Percentiles rank a stretch among this genome's conserved stretches.
Conservation (phyloP, 2,329 filamentous ascomycete species). For the Cladosporium sp. region DNA sequence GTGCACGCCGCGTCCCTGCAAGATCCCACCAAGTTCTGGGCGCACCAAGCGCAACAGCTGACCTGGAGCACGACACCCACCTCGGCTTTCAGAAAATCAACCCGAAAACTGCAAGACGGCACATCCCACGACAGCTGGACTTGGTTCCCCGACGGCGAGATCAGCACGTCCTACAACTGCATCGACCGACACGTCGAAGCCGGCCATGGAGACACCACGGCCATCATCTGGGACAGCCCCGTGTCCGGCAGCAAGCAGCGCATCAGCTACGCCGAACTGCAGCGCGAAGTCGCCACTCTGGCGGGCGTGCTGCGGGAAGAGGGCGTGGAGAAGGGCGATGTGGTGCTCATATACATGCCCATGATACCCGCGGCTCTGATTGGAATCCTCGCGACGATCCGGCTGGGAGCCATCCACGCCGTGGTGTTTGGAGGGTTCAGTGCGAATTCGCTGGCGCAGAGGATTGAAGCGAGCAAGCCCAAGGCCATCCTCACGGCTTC, state of each 20-base stretch:
- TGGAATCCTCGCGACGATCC: conserved; percentile 74
- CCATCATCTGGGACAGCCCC: conserved; percentile 84
- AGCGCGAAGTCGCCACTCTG: conserved; percentile 74
- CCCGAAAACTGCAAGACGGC: conserved; percentile 61
- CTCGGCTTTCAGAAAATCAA: conserved; percentile 54
- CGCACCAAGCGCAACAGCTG: conserved; percentile 58
- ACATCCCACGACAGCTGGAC: conserved; percentile 70
- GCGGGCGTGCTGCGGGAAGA: conserved; percentile 79
- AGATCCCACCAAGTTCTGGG: conserved; percentile 35
- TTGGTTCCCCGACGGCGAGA: conserved; percentile 86
- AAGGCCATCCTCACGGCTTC: conserved; percentile 79
- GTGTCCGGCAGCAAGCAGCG: conserved; percentile 70
- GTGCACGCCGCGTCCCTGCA: conserved; percentile 31
- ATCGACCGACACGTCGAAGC: conserved; percentile 81
- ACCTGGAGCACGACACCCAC: conserved; percentile 77
- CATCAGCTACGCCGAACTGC: conserved; percentile 70
- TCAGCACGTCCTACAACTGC: conserved; percentile 90
- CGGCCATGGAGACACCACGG: conserved; percentile 68
- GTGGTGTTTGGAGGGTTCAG: conserved; percentile 95
- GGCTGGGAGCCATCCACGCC: conserved; percentile 82
- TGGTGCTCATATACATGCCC: conserved; percentile 92
- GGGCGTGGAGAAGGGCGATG: conserved; percentile 77
- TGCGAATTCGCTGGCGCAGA: conserved; percentile 72
- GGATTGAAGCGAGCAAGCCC: conserved; percentile 78
- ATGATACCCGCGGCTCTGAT: conserved; percentile 92